Conservation (phyloP, 129 eudicot species). For the Tagetes erecta region DNA sequence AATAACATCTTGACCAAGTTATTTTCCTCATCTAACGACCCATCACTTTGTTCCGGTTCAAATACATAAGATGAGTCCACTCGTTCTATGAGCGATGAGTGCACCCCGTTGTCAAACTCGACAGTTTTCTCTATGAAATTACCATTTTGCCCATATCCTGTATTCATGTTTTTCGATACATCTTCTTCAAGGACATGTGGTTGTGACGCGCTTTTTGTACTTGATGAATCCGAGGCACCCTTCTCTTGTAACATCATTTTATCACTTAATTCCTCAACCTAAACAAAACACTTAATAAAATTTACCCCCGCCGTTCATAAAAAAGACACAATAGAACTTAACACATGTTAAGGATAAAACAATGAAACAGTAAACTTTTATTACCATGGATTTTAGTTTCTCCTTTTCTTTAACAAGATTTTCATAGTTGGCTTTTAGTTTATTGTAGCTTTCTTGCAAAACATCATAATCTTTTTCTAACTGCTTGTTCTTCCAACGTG, state of each 20-base stretch:
- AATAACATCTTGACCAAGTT: conserved; percentile 39
- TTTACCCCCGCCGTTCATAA: too few relatives aligned
- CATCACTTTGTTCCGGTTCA: conserved; percentile 64
- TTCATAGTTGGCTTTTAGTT: conserved; percentile 71
- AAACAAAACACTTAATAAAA: neutral
- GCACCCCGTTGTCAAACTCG: conserved; percentile 39
- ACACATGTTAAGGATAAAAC: neutral
- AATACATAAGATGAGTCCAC: conserved; percentile 59
- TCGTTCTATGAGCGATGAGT: conserved; percentile 43
- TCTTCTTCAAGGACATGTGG: conserved; percentile 34
- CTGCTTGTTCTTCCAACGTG: conserved; percentile 81
- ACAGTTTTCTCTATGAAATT: conserved; percentile 36
- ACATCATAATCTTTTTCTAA: conserved; percentile 79
- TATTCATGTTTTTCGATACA: conserved; percentile 24
- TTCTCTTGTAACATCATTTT: conserved; percentile 49
- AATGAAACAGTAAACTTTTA: neutral
- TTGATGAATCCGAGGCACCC: conserved; percentile 35
- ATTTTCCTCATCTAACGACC: conserved; percentile 66
- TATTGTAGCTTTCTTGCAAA: conserved; percentile 59
- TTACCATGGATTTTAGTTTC: conserved; percentile 70
- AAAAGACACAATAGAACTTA: neutral
- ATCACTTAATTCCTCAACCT: conserved; percentile 66
- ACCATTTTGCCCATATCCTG: neutral
- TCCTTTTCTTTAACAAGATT: conserved; percentile 73
- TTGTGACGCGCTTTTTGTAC: conserved; percentile 32